Conservation (phyloP, 306 rosid species). For the Cucurbita pepo region DNA sequence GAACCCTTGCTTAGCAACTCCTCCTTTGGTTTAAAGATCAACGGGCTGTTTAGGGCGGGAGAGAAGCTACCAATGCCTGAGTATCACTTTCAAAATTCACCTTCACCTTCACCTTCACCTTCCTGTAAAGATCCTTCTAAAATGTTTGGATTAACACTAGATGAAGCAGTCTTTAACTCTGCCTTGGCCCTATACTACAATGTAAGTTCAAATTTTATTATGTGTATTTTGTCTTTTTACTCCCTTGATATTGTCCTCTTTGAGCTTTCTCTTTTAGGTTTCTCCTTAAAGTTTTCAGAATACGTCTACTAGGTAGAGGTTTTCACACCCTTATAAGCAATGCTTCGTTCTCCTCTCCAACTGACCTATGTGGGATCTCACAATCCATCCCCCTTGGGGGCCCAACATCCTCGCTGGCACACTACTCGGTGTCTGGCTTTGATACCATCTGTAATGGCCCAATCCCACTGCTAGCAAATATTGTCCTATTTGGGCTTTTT, state of each 20-base stretch:
- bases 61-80: constrained; percentile 12
- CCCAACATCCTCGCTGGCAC: too few relatives aligned
- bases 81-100: constrained; percentile 16
- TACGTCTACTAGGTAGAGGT: too few relatives aligned
- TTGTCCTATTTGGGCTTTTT: too few relatives aligned
- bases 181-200: constrained; percentile 50
- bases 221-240: neutral
- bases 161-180: constrained; percentile 77
- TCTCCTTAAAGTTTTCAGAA: too few relatives aligned
- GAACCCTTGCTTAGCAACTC: constrained; percentile 48
- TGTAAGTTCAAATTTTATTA: constrained; percentile 24
- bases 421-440: too few relatives aligned
- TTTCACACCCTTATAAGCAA: too few relatives aligned
- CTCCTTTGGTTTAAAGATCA: constrained; percentile 59
- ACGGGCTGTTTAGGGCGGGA: constrained; percentile 48
- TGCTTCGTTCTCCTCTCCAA: too few relatives aligned
- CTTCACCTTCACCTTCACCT: constrained; percentile 27
- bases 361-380: too few relatives aligned
- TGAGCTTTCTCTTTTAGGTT: too few relatives aligned
- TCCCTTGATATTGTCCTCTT: neutral
- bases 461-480: too few relatives aligned
- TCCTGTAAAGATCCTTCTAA: constrained; percentile 44
- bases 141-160: constrained; percentile 75
- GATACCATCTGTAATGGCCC: too few relatives aligned
- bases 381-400: too few relatives aligned